Conservation (phyloP, 805 yeast species). For the Blastobotrys robertii region DNA sequence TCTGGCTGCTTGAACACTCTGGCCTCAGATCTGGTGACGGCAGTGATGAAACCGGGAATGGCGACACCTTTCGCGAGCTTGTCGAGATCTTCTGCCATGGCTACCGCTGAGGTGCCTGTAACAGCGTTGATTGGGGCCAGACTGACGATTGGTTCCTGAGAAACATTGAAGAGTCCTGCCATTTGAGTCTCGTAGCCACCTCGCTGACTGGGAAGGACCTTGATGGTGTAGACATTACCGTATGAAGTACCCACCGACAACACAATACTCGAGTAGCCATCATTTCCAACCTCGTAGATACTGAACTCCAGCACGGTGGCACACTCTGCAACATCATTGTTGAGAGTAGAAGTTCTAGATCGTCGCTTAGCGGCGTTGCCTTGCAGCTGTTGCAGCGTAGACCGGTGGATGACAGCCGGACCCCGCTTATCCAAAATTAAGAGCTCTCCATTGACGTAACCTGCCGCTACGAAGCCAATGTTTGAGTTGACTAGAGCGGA, state of each 20-base stretch:
- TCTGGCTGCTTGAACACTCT: slow-evolving; percentile 53
- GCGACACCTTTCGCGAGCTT: slow-evolving; percentile 51
- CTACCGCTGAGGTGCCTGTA: slow-evolving; percentile 56
- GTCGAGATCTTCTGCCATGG: slow-evolving; percentile 47
- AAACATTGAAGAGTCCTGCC: slow-evolving; percentile 39
- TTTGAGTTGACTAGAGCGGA: slow-evolving; percentile 59
- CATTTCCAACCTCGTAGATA: slow-evolving; percentile 57
- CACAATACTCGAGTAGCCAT: slow-evolving; percentile 60
- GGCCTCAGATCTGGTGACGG: slow-evolving; percentile 48
- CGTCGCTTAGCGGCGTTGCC: neutral
- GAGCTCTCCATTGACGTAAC: slow-evolving; percentile 65
- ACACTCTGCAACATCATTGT: slow-evolving; percentile 8
- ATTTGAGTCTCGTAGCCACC: slow-evolving; percentile 54
- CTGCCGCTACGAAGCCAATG: slow-evolving; percentile 77
- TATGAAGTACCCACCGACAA: slow-evolving; percentile 65
- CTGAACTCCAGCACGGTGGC: slow-evolving; percentile 65
- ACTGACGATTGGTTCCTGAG: slow-evolving; percentile 42
- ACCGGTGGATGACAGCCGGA: slow-evolving; percentile 46
- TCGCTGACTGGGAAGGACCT: slow-evolving; percentile 49
- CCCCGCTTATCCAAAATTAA: slow-evolving; percentile 67
- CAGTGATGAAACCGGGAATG: slow-evolving; percentile 53
- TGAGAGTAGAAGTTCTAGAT: slow-evolving; percentile 3
- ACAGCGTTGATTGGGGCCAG: slow-evolving; percentile 50
- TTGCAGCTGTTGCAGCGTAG: neutral
- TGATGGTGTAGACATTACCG: slow-evolving; percentile 61